phyloP scores from a whole-genome alignment of 139 green algal genomes.

The Coelastrella sp. region DNA sequence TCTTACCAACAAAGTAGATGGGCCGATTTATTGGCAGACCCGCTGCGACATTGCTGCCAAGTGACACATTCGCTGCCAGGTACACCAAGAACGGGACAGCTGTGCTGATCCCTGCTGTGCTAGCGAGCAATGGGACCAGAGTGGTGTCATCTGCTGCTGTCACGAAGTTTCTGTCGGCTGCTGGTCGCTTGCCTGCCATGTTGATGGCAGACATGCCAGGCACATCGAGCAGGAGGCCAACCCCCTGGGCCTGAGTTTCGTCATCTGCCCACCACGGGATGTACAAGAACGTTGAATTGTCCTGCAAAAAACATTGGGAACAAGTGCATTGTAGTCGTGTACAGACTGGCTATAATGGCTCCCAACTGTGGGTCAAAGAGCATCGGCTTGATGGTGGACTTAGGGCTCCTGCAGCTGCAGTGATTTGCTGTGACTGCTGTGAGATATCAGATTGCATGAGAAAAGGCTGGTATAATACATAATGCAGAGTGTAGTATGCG shows the following conservation, averaged over 20 bases:
- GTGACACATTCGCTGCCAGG: neutral
- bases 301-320: neutral
- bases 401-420: neutral
- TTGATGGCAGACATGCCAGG: neutral
- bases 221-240: neutral
- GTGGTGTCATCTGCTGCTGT: constrained; percentile 18
- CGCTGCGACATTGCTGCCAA: neutral
- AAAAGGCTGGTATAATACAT: too few species aligned
- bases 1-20: constrained; percentile 6
- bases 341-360: neutral
- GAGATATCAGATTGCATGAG: too few species aligned
- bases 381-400: neutral
- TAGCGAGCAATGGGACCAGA: neutral
- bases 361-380: neutral
- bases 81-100: constrained; percentile 20
- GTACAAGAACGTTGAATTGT: constrained; percentile 34
- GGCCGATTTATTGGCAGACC: constrained; percentile 26
- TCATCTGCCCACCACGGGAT: constrained; percentile 26
- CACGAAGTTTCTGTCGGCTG: constrained; percentile 18
- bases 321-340: neutral
- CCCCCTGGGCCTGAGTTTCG: neutral
- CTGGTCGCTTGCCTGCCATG: neutral
- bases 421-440: neutral
- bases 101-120: neutral
- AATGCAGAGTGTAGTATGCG: neutral